A percentile compares a stretch with the other conserved stretches of the same genome.
These are phyloP conservation scores for Diaporthe ampelina DNA, from an alignment of 2,329 filamentous ascomycete genomes.

Conservation along the genomic window DNA sequence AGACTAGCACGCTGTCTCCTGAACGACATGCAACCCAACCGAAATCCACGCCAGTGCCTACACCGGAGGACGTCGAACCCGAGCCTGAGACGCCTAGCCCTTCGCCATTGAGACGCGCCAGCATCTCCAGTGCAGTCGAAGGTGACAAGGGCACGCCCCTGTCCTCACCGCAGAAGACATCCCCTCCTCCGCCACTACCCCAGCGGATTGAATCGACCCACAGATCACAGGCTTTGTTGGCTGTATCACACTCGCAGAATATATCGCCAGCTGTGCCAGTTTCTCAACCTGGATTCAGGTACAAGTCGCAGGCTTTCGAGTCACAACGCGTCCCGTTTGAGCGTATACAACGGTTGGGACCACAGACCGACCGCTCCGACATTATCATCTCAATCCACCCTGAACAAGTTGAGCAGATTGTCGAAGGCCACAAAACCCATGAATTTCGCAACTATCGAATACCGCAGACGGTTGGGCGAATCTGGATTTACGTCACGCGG, in stretches of 20 bases:
- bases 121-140: conserved; percentile 36
- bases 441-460: conserved; percentile 70
- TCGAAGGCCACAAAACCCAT: conserved; percentile 65
- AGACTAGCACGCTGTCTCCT: not conserved
- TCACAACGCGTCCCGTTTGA: conserved; percentile 67
- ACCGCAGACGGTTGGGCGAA: conserved; percentile 66
- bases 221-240: conserved; percentile 50
- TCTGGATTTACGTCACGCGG: conserved; percentile 72
- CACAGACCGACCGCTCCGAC: conserved; percentile 65
- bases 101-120: conserved; percentile 30
- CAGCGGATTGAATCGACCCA: conserved; percentile 45
- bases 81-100: conserved; percentile 40
- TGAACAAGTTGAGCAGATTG: conserved; percentile 62
- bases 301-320: conserved; percentile 54
- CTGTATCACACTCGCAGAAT: conserved; percentile 43
- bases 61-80: conserved; percentile 33
- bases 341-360: conserved; percentile 61
- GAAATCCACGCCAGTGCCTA: conserved; percentile 27
- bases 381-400: conserved; percentile 66
- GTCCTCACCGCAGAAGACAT: conserved; percentile 43
- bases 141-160: conserved; percentile 42
- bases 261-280: conserved; percentile 37
- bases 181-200: conserved; percentile 38
- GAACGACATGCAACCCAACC: conserved; percentile 4
- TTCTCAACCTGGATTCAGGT: conserved; percentile 47